Evolutionary conservation across 805 yeast genomes (phyloP).

Genomic region (Candida arabinofermentans): DNA sequence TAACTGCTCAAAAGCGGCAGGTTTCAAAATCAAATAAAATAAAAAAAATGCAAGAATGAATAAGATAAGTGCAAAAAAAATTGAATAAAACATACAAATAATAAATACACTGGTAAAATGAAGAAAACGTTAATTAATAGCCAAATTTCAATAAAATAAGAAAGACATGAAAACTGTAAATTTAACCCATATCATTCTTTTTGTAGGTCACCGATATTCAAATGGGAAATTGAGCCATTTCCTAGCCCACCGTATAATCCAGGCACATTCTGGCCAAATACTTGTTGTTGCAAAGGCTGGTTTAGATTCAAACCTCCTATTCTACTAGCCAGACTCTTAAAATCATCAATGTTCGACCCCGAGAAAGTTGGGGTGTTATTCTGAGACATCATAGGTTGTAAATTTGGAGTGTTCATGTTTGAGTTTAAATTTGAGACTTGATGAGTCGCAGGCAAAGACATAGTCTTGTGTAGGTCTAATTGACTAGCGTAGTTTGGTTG

Average conservation of each 20-base stretch:
- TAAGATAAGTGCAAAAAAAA: neutral
- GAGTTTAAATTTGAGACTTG: conserved; percentile 14
- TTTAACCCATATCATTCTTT: conserved; percentile 1
- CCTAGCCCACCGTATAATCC: neutral
- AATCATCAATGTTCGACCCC: conserved; percentile 10
- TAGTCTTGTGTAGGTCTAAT: conserved; percentile 13
- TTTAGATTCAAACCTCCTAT: conserved; percentile 20
- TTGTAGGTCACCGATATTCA: conserved; percentile 5
- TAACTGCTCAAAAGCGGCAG: neutral
- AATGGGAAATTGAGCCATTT: conserved; percentile 5
- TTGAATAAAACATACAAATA: neutral
- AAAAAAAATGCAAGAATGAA: neutral
- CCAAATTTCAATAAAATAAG: neutral
- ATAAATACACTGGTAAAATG: neutral
- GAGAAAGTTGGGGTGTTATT: conserved; percentile 12
- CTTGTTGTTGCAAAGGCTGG: conserved; percentile 6
- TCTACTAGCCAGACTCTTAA: conserved; percentile 15
- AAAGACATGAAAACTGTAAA: neutral
- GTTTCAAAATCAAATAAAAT: neutral
- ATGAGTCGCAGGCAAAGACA: conserved; percentile 10
- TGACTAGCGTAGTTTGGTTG: conserved; percentile 7
- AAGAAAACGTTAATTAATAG: neutral
- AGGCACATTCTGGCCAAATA: conserved; percentile 1
- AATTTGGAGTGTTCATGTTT: conserved; percentile 13
- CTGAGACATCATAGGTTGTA: conserved; percentile 16